Conservation (phyloP, 2,329 filamentous ascomycete genomes). For the Colletotrichum neosansevieriae region DNA sequence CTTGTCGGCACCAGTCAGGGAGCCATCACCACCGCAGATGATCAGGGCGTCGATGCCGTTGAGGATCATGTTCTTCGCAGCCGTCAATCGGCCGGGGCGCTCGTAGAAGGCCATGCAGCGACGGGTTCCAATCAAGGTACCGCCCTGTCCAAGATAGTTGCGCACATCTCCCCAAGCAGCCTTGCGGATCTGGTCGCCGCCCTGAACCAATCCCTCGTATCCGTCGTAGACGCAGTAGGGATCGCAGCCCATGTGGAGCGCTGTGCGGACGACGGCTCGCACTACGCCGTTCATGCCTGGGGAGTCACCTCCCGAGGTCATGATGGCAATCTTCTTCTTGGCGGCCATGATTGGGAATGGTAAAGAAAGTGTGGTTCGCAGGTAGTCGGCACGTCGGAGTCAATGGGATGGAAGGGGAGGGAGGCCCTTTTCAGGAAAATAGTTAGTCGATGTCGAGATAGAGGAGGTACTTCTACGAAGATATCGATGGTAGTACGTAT, state of each 20-base stretch:
- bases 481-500: conserved; percentile 12
- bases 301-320: conserved; percentile 95
- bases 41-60: conserved; percentile 95
- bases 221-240: conserved; percentile 90
- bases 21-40: conserved; percentile 97
- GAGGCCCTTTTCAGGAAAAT: conserved; percentile 14
- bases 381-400: conserved; percentile 27
- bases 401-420: conserved; percentile 2
- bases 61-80: conserved; percentile 93
- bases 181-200: conserved; percentile 87
- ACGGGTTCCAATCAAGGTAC: conserved; percentile 95
- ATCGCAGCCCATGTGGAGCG: conserved; percentile 86
- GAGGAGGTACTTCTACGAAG: conserved; percentile 3
- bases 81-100: conserved; percentile 82
- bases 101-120: conserved; percentile 94
- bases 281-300: conserved; percentile 96
- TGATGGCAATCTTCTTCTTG: conserved; percentile 83
- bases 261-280: conserved; percentile 89
- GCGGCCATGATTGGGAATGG: conserved; percentile 51
- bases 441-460: conserved; percentile 19
- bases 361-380: not conserved
- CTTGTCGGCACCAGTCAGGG: conserved; percentile 92
- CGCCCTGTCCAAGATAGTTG: conserved; percentile 92
- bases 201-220: conserved; percentile 93
- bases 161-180: conserved; percentile 95